Base-by-base conservation (phyloP, 345 rosid genomes). In the Lepidium africanum region DNA sequence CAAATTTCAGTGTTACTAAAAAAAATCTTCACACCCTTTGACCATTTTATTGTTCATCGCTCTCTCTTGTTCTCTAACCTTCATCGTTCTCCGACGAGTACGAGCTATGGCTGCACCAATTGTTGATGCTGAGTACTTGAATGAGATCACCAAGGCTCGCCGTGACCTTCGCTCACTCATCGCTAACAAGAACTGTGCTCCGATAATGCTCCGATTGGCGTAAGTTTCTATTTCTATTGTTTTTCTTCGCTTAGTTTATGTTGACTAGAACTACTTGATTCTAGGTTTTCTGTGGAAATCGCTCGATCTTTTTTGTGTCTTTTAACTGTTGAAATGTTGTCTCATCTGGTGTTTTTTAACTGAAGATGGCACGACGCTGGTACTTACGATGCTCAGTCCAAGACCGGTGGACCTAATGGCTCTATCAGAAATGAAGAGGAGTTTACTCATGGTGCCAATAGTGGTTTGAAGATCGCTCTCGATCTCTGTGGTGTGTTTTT, bases 301-400 rank as follows among this genome's bases (percentile, higher is more conserved):
- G 45, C 1, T 74, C 30, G 40, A 15, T 63, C 15, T 68, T 16
- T 25, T 17, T 39, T 12, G 46, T 12, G 46, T 19, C 57, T 45
- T 52, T 14, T 6, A 5, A 36, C 4, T 71, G 47, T 5, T 54
- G 5, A 37, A 32, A 25, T 72, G 65, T 47, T 48, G 17, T 46
- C 3, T 55, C 5, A 4, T 45, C 13, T 58, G 46, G 33, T 52
- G 27, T 41, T 25, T 30, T 30, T 30, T 30, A 0, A 7, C 7
- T 79, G 76, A 73, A 93, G 98, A 53, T 93, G 98, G 98, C 97
- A 90, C 62, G 98, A 93, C 30, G 97, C 98, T 4, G 97, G 98
- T 62, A 90, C 98, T 3, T 88, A 87, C 54, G 96, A 90, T 72
- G 92, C 75, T 56, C 82, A 38, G 60, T 79, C 92, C 48, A 93